Evolutionary conservation across 139 green algal genomes (phyloP).

Genomic region (Nannochloris sp.): DNA sequence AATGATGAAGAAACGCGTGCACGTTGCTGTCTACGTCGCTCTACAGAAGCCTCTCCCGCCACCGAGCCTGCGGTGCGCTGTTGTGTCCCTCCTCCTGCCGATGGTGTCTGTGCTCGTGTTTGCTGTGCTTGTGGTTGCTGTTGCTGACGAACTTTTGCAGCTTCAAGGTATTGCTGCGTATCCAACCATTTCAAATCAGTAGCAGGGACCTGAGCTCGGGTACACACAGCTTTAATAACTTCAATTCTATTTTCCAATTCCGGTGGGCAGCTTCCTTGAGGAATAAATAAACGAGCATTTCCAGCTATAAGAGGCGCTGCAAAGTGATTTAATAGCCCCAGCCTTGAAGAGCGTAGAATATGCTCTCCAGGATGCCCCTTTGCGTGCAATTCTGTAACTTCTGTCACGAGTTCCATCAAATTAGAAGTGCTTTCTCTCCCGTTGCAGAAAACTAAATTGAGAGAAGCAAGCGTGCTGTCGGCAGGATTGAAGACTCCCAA

Average conservation of each 20-base stretch:
- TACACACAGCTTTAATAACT: slow-evolving; percentile 2
- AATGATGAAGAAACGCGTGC: too few relatives aligned
- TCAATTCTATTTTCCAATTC: not conserved
- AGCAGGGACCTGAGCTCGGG: not conserved
- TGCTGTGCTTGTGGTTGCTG: not conserved
- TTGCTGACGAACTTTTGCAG: slow-evolving; percentile 1
- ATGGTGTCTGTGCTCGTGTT: not conserved
- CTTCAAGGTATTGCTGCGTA: not conserved
- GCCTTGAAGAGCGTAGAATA: not conserved
- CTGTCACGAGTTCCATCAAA: not conserved
- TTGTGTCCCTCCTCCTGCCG: too few relatives aligned
- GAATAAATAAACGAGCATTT: slow-evolving; percentile 1
- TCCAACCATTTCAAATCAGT: not conserved
- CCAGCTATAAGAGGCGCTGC: slow-evolving; percentile 1
- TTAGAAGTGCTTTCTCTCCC: not conserved
- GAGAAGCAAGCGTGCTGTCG: not conserved
- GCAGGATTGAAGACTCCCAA: not conserved
- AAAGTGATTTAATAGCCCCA: slow-evolving; percentile 5
- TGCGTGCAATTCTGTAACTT: not conserved
- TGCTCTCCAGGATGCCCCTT: slow-evolving; percentile 9
- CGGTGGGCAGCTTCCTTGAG: not conserved
- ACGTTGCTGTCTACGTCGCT: too few relatives aligned
- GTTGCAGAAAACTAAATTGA: slow-evolving; percentile 5
- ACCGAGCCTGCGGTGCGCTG: too few relatives aligned
- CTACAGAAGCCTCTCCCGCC: too few relatives aligned